Evolutionary conservation across 192 early-diverging fungal genomes (phyloP).

Genomic region (Coemansia sp.): DNA sequence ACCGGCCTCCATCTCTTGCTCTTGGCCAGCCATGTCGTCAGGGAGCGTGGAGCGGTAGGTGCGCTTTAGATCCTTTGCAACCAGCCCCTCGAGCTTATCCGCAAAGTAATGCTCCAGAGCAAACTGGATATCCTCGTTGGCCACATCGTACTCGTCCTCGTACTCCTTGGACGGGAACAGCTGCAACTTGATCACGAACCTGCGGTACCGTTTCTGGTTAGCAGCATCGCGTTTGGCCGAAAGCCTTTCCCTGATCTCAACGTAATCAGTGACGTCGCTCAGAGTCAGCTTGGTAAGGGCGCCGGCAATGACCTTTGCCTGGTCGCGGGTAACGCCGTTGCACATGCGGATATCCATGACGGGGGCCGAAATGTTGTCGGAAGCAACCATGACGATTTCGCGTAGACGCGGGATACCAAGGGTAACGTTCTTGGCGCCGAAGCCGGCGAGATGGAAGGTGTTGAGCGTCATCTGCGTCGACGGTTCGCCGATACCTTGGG

Average conservation of each 20-base stretch:
- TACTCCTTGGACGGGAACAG: slow-evolving; percentile 84
- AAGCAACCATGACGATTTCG: slow-evolving; percentile 99
- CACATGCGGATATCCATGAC: slow-evolving; percentile 87
- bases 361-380: slow-evolving; percentile 85
- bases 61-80: slow-evolving; percentile 77
- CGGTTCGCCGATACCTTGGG: slow-evolving; percentile 97
- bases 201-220: slow-evolving; percentile 62
- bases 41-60: slow-evolving; percentile 47
- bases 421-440: slow-evolving; percentile 98
- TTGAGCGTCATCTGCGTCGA: slow-evolving; percentile 99
- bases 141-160: slow-evolving; percentile 72
- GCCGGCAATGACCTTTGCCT: slow-evolving; percentile 66
- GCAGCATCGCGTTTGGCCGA: slow-evolving; percentile 47
- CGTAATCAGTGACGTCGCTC: slow-evolving; percentile 81
- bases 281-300: slow-evolving; percentile 75
- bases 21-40: slow-evolving; percentile 41
- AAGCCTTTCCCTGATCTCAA: slow-evolving; percentile 79
- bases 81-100: slow-evolving; percentile 69
- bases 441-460: slow-evolving; percentile 99
- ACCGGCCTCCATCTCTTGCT: neutral
- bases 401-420: slow-evolving; percentile 99
- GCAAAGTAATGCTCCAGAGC: slow-evolving; percentile 77
- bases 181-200: slow-evolving; percentile 77
- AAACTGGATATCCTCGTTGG: slow-evolving; percentile 63
- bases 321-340: slow-evolving; percentile 62